Percentiles rank a stretch among this genome's conserved stretches.
These are phyloP conservation scores for Pseudohalonectria lignicola DNA, from an alignment of 2,329 filamentous ascomycete genomes.

Conservation along the genomic window DNA sequence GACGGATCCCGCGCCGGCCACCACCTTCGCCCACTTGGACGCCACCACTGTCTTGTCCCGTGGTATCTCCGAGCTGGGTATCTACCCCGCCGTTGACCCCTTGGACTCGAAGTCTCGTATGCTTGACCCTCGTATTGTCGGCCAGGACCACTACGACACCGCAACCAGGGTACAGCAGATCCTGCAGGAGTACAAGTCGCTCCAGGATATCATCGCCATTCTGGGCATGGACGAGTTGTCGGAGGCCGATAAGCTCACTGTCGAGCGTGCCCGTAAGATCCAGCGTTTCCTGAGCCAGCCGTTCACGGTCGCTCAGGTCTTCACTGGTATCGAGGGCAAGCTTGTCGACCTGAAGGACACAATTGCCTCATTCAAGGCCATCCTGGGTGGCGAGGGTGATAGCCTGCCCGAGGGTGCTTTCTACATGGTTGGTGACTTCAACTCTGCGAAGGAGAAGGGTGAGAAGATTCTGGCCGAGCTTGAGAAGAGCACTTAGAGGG, in stretches of 20 bases:
- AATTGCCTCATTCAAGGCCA: slow-evolving; percentile 94
- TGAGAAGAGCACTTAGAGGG: slow-evolving; percentile 42
- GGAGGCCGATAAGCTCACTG: slow-evolving; percentile 97
- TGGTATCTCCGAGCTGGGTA: slow-evolving; percentile 99
- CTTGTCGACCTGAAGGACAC: slow-evolving; percentile 99
- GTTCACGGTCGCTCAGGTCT: slow-evolving; percentile 78
- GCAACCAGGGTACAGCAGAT: slow-evolving; percentile 97
- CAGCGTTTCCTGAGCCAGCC: slow-evolving; percentile 99
- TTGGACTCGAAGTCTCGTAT: slow-evolving; percentile 99
- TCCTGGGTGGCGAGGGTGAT: slow-evolving; percentile 90
- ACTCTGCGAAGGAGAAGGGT: slow-evolving; percentile 88
- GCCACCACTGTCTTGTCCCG: slow-evolving; percentile 99
- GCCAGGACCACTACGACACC: slow-evolving; percentile 93
- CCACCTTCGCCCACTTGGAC: slow-evolving; percentile 99
- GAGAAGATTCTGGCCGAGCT: slow-evolving; percentile 99
- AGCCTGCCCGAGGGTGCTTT: slow-evolving; percentile 85
- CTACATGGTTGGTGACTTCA: slow-evolving; percentile 98
- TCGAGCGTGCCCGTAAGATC: slow-evolving; percentile 99
- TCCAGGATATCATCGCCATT: slow-evolving; percentile 99
- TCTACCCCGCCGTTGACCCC: slow-evolving; percentile 99
- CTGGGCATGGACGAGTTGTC: slow-evolving; percentile 99
- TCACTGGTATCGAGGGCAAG: slow-evolving; percentile 89
- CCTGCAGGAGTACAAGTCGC: slow-evolving; percentile 99
- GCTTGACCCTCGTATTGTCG: slow-evolving; percentile 97
- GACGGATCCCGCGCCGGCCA: slow-evolving; percentile 98